Conservation (phyloP, 208 protist species). For the Acanthamoeba culbertsoni region DNA sequence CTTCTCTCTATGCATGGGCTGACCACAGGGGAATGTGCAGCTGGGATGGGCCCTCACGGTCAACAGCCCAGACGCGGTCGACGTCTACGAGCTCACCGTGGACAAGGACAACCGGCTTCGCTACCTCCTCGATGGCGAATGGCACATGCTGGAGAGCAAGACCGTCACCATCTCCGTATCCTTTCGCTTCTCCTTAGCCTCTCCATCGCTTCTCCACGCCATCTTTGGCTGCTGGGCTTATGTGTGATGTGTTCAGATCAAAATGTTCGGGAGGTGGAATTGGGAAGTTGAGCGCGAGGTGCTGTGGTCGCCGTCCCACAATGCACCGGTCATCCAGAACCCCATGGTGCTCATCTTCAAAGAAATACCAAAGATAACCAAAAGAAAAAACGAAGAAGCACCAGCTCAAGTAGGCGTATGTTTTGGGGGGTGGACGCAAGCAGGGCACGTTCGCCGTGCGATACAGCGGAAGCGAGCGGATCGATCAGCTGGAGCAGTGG, state of each 20-base stretch:
- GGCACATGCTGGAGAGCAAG: not conserved
- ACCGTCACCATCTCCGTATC: not conserved
- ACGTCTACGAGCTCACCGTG: constrained; percentile 45
- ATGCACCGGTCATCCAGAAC: constrained; percentile 22
- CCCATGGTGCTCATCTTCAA: not conserved
- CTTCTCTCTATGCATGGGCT: no score
- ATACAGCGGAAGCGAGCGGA: not conserved
- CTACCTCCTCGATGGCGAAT: constrained; percentile 27
- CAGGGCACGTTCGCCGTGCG: constrained; percentile 6
- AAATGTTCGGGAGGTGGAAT: not conserved
- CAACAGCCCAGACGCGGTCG: constrained; percentile 20
- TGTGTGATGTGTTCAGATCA: not conserved
- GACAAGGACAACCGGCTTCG: not conserved
- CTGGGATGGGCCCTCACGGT: constrained; percentile 23
- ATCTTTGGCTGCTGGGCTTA: not conserved
- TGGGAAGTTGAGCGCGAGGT: constrained; percentile 26
- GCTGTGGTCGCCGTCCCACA: constrained; percentile 25
- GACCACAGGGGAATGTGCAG: not conserved
- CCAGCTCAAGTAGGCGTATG: not conserved
- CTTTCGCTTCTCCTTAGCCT: not conserved
- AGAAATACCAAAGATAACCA: not conserved
- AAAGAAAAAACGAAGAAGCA: not conserved
- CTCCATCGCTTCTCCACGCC: not conserved
- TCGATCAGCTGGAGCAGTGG: constrained; percentile 26
- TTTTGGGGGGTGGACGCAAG: not conserved